Base-by-base conservation (phyloP, 257 asterid genomes). In the Avicennia marina region DNA sequence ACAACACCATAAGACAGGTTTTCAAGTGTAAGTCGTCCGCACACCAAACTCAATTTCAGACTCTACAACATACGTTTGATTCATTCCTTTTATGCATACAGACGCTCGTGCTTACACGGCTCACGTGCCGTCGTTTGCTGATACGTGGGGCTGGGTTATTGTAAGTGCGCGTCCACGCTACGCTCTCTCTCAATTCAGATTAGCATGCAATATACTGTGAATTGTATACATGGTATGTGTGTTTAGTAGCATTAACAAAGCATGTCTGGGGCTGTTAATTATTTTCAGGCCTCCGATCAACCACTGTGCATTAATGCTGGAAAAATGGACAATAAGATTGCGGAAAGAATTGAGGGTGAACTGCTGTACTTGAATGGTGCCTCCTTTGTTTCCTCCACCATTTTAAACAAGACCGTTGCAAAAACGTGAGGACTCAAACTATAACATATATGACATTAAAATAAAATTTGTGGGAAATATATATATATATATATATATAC, bases 131-230 rank as follows among this genome's bases (percentile, higher is more conserved):
- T 88, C 96, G 12, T 91, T 91, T 78, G 94, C 95, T 36, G 96
- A 88, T 67, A 91, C 98, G n/a, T 91, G 98, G 98, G 98, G 98
- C 60, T 91, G 98, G 98, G 89, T 90, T 36, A 81, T 90, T 56
- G 96, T 79, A 61, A 76, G 66, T 60, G 26, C 34, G 4, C 8
- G 8, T 29, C 8, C 8, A 4, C n/a, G n/a, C n/a, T n/a, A n/a
- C n/a, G n/a, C n/a, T n/a, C n/a, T n/a, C n/a, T n/a, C n/a, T n/a
- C n/a, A n/a, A n/a, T n/a, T n/a, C n/a, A n/a, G n/a, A n/a, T n/a
- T n/a, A n/a, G n/a, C n/a, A n/a, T n/a, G n/a, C n/a, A n/a, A n/a
- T n/a, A n/a, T n/a, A n/a, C n/a, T n/a, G n/a, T n/a, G n/a, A n/a
- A n/a, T n/a, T n/a, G n/a, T n/a, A n/a, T n/a, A n/a, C n/a, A n/a